Percentiles rank a stretch among this genome's conserved stretches.
Evolutionary conservation across 208 protist genomes (phyloP).

Genomic region (Trypanosoma congolense): DNA sequence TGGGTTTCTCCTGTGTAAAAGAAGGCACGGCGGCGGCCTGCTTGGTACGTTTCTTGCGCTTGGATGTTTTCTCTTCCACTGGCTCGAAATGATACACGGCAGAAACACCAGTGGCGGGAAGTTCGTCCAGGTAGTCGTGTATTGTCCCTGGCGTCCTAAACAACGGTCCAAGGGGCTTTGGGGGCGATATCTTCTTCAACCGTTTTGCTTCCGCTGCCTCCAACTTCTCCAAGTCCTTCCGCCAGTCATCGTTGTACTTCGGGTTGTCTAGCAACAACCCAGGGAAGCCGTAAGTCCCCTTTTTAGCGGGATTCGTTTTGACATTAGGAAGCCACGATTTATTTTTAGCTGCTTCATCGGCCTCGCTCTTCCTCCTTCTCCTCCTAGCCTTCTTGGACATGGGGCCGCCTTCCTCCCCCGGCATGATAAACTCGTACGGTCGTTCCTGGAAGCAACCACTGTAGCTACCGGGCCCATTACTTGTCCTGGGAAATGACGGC

Average conservation of each 20-base stretch:
- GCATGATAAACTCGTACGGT: conserved; percentile 73
- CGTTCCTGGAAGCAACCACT: conserved; percentile 76
- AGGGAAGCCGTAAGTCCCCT: conserved; percentile 77
- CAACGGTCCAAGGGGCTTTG: conserved; percentile 26
- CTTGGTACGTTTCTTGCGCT: conserved; percentile 27
- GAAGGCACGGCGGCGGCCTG: conserved; percentile 3
- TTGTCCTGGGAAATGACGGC: conserved; percentile 60
- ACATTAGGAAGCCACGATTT: conserved; percentile 66
- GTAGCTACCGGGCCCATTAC: conserved; percentile 82
- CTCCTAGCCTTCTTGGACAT: conserved; percentile 24
- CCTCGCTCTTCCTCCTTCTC: conserved; percentile 22
- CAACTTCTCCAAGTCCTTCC: conserved; percentile 15
- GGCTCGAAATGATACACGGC: conserved; percentile 55
- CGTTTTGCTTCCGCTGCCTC: conserved; percentile 23
- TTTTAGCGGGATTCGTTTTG: conserved; percentile 71
- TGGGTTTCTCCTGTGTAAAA: conserved; percentile 37
- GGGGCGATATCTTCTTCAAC: conserved; percentile 9
- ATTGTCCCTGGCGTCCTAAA: conserved; percentile 51
- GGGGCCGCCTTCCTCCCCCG: conserved; percentile 43
- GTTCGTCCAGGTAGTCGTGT: conserved; percentile 67
- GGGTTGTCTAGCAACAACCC: conserved; percentile 57
- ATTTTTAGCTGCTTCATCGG: background rate
- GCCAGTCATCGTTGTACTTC: conserved; percentile 69
- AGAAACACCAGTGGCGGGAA: conserved; percentile 68
- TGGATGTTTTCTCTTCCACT: conserved; percentile 28